These are phyloP conservation scores for Penicillium bovifimosum DNA, from an alignment of 495 filamentous ascomycete species.

Conservation along the genomic window DNA sequence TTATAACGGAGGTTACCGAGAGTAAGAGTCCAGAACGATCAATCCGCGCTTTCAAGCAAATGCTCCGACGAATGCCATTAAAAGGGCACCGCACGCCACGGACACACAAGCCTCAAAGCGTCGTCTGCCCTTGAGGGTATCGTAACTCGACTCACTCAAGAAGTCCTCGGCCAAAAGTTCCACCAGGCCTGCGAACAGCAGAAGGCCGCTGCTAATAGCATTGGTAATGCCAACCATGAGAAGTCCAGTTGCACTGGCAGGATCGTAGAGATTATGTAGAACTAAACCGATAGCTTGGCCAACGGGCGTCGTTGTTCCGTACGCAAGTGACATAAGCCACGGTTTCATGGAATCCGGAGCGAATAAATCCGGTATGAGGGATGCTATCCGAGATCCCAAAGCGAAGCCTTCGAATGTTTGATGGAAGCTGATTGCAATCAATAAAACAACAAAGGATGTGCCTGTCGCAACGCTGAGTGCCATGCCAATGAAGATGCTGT, in stretches of 20 bases:
- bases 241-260: slow-evolving; percentile 71
- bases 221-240: slow-evolving; percentile 93
- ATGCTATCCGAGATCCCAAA: slow-evolving; percentile 66
- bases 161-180: slow-evolving; percentile 94
- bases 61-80: slow-evolving; percentile 88
- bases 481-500: slow-evolving; percentile 88
- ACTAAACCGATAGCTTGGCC: slow-evolving; percentile 85
- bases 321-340: slow-evolving; percentile 94
- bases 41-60: slow-evolving; percentile 55
- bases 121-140: slow-evolving; percentile 58
- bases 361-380: slow-evolving; percentile 52
- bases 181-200: slow-evolving; percentile 88
- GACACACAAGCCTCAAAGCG: slow-evolving; percentile 70
- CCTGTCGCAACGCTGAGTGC: slow-evolving; percentile 78
- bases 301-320: slow-evolving; percentile 83
- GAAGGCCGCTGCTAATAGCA: slow-evolving; percentile 75
- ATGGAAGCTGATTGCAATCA: slow-evolving; percentile 78
- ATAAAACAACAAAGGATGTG: slow-evolving; percentile 69
- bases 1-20: neutral
- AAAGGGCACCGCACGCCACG: slow-evolving; percentile 66
- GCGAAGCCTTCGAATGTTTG: slow-evolving; percentile 80
- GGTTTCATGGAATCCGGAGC: slow-evolving; percentile 51
- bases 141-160: slow-evolving; percentile 81
- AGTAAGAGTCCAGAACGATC: neutral
- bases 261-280: slow-evolving; percentile 81